These are phyloP conservation scores for Rhinocladiella similis DNA, from an alignment of 2,329 filamentous ascomycete genomes.

Conservation along the genomic window DNA sequence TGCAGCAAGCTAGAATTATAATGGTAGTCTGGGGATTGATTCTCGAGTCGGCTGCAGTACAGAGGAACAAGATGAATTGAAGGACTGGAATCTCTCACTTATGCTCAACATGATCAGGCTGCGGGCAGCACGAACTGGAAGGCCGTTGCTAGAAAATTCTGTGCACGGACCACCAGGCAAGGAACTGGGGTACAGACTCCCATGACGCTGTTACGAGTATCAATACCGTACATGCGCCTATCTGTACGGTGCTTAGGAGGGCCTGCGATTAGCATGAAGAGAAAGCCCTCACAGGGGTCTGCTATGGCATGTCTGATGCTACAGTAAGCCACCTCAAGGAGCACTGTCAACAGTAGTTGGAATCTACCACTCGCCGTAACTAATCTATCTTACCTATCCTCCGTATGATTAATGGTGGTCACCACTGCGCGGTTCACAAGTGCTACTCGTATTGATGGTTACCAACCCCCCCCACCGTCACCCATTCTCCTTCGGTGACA, in stretches of 20 bases:
- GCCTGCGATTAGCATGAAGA: too few species aligned
- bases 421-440: too few species aligned
- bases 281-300: too few species aligned
- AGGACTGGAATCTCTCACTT: background rate
- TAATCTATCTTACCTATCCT: background rate
- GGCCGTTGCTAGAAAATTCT: slow-evolving; percentile 27
- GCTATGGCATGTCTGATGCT: too few species aligned
- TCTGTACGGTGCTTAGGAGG: background rate
- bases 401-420: background rate
- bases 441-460: too few species aligned
- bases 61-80: slow-evolving; percentile 4
- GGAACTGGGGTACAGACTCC: background rate
- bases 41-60: background rate
- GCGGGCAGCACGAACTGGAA: slow-evolving; percentile 9
- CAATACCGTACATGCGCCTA: background rate
- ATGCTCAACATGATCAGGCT: slow-evolving; percentile 9
- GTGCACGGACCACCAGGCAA: slow-evolving; percentile 13
- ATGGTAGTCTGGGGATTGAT: background rate
- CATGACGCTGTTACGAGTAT: background rate
- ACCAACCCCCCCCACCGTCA: background rate
- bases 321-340: too few species aligned
- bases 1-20: background rate
- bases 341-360: too few species aligned
- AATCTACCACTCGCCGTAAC: too few species aligned
- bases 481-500: background rate